Evolutionary conservation across 768 basidiomycete species (phyloP), one percentile per base, ranked within the genome.

Genomic region (Heimioporus sp.): DNA sequence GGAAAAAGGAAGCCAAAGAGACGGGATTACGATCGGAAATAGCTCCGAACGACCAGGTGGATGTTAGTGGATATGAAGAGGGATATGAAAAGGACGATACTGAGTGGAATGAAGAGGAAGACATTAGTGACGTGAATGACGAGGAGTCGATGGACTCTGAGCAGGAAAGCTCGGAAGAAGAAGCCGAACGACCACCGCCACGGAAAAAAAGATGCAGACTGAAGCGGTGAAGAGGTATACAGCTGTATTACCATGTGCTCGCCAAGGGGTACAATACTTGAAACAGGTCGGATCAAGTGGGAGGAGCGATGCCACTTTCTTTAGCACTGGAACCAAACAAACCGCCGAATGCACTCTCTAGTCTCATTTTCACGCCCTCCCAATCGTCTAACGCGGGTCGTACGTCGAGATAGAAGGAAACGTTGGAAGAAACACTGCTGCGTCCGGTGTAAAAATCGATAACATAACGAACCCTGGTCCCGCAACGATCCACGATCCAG

Each of bases 401-500:
- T 16, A 90, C 93, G 60, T 99, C 97, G 21, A 99, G 80, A 71
- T 86, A 96, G 71, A 99, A 98, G 0, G 93, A 91, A 13, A 90
- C 70, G 50, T 81, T 79, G 1, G 75, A 62, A 11, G 80, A 61
- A 12, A 69, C 73, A 21, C 73, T 62, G 41, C 68, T 73, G 32
- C 82, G 82, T 16, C 96, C 96, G 4, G 90, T 89, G 74, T 99
- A 99, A 71, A 98, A 99, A 72, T 99, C 97, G 62, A 99, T 97
- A 53, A 99, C 84, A 73, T 99, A 99, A 46, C 96, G 86, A 65
- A 93, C 77, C 51, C 82, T 84, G 10, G 81, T 82, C 6, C 94
- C 96, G 65, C 95, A 97, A 32, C 96, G 85, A 68, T 97, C 93
- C 45, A 99, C 85, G 45, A 92, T 69, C 97, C 97, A 99, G 68